Conservation (phyloP, 179 eudicot species). For the Kewa caespitosa region DNA sequence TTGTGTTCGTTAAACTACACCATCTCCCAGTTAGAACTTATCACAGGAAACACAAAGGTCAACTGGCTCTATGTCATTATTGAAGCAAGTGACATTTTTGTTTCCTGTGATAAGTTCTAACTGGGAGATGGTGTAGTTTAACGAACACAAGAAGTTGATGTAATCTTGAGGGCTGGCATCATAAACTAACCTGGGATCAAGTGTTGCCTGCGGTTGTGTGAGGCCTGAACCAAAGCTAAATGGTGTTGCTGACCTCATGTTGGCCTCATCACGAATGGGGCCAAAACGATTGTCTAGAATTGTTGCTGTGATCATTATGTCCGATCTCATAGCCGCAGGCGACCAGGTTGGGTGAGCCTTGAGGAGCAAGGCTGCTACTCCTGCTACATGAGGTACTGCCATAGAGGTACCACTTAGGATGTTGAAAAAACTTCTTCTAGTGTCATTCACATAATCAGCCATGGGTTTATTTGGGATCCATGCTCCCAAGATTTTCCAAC, state of each 20-base stretch:
- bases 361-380: conserved; percentile 63
- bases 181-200: conserved; percentile 83
- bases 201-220: conserved; percentile 65
- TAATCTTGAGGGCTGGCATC: conserved; percentile 72
- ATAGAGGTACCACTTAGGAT: conserved; percentile 96
- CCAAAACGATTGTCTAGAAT: conserved; percentile 53
- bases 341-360: conserved; percentile 82
- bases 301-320: conserved; percentile 84
- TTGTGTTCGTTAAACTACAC: too few species aligned
- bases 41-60: too few species aligned
- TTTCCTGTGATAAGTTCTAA: too few species aligned
- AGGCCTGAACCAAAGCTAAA: conserved; percentile 84
- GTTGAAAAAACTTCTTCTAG: conserved; percentile 75
- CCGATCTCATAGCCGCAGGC: conserved; percentile 78
- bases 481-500: conserved; percentile 88
- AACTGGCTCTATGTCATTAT: too few species aligned
- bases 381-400: conserved; percentile 97
- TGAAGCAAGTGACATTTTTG: too few species aligned
- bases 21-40: too few species aligned
- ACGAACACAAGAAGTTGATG: too few species aligned
- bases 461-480: conserved; percentile 91
- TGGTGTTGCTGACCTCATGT: conserved; percentile 53
- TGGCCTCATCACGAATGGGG: conserved; percentile 75
- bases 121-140: too few species aligned
- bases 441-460: too few species aligned